Conservation (phyloP, 2,329 filamentous ascomycete species). For the Ophiocordyceps polyrhachis-furcata region DNA sequence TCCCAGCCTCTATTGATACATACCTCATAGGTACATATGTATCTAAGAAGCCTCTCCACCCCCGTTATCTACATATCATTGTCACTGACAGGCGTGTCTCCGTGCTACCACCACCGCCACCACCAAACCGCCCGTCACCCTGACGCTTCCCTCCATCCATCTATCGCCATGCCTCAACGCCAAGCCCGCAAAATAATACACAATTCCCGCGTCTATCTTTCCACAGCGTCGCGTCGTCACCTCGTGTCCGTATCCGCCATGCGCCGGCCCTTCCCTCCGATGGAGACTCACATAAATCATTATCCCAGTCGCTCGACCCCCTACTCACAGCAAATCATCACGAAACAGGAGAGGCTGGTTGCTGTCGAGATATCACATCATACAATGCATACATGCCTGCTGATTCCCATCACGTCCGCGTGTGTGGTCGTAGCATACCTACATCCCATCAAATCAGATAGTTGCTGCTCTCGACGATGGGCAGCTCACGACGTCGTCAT, state of each 20-base stretch:
- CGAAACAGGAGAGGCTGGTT: neutral
- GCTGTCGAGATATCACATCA: too few species aligned
- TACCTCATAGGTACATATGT: neutral
- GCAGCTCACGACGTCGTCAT: neutral
- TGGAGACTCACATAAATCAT: neutral
- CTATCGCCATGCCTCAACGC: too few species aligned
- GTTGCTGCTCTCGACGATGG: neutral
- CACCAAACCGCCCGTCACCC: too few species aligned
- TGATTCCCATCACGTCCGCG: neutral
- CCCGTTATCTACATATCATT: neutral
- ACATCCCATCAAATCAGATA: neutral
- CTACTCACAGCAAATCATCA: neutral
- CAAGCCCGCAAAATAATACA: too few species aligned
- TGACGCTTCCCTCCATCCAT: too few species aligned
- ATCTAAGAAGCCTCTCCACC: neutral
- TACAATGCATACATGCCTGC: too few species aligned
- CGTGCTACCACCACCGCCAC: too few species aligned
- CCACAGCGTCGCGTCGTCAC: neutral
- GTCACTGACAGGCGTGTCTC: too few species aligned
- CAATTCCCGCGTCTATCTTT: neutral
- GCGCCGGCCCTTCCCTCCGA: neutral
- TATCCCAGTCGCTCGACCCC: neutral
- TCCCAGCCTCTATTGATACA: neutral
- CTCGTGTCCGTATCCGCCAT: neutral
- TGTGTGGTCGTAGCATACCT: neutral